These are phyloP conservation scores for Verruconis gallopava DNA, from an alignment of 2,329 filamentous ascomycete genomes.

Conservation along the genomic window DNA sequence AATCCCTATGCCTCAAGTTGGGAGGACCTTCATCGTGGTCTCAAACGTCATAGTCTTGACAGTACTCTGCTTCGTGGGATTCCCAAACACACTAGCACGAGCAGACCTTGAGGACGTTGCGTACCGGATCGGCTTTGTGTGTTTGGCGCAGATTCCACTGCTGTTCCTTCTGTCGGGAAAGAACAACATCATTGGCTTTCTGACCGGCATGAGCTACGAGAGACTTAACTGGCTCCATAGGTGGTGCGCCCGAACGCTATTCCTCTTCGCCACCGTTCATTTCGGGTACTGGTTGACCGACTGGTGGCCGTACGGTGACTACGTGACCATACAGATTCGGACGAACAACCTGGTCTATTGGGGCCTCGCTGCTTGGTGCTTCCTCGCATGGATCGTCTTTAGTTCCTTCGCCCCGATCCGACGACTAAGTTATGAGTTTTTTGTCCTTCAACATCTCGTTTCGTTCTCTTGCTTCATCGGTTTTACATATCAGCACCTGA, in stretches of 20 bases:
- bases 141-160: conserved; percentile 41
- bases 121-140: conserved; percentile 41
- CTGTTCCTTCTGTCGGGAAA: conserved; percentile 43
- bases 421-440: conserved; percentile 55
- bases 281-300: conserved; percentile 56
- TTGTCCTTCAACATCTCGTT: conserved; percentile 54
- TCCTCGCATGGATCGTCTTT: conserved; percentile 53
- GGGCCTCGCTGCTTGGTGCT: conserved; percentile 52
- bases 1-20: conserved; percentile 28
- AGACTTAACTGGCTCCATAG: conserved; percentile 61
- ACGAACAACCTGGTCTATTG: conserved; percentile 54
- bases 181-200: conserved; percentile 44
- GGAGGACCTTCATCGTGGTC: conserved; percentile 26
- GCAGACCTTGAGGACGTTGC: conserved; percentile 43
- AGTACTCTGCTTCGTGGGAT: conserved; percentile 42
- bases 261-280: conserved; percentile 55
- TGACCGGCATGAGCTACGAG: conserved; percentile 54
- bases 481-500: conserved; percentile 51
- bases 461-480: conserved; percentile 50
- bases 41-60: conserved; percentile 39
- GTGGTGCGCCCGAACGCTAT: conserved; percentile 57
- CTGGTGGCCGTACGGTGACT: conserved; percentile 48
- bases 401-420: conserved; percentile 52
- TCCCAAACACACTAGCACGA: conserved; percentile 33
- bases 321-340: conserved; percentile 44